Evolutionary conservation across 805 yeast genomes (phyloP).

Genomic region (Ogataea corticis): DNA sequence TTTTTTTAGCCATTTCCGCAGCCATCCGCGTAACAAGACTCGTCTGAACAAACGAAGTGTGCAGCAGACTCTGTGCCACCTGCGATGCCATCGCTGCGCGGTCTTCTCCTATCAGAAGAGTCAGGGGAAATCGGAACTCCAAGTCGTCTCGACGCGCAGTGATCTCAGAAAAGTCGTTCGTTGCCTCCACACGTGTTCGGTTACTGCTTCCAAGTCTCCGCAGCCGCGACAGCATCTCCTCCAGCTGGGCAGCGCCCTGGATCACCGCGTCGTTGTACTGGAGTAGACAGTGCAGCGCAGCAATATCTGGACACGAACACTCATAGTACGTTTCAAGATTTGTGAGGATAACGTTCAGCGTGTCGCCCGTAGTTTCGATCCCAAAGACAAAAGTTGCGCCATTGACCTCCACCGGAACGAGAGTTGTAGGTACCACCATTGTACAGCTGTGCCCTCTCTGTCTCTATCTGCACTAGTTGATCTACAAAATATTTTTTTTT

Average conservation of each 20-base stretch:
- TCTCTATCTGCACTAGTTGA: not conserved
- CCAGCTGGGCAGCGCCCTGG: slow-evolving; percentile 7
- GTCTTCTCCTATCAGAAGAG: not conserved
- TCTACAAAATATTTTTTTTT: too few species aligned
- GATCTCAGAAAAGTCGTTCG: not conserved
- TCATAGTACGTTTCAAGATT: slow-evolving; percentile 7
- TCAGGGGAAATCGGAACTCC: slow-evolving; percentile 16
- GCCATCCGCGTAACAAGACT: slow-evolving; percentile 10
- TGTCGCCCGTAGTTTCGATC: not conserved
- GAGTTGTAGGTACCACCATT: not conserved
- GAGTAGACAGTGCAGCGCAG: slow-evolving; percentile 9
- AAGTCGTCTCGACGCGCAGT: slow-evolving; percentile 4
- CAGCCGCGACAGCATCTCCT: slow-evolving; percentile 3
- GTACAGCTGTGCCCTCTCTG: too few species aligned
- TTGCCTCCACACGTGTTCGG: not conserved
- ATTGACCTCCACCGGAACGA: not conserved
- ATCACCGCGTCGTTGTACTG: slow-evolving; percentile 12
- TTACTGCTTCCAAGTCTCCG: not conserved
- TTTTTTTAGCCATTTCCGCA: slow-evolving; percentile 20
- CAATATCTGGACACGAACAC: slow-evolving; percentile 2
- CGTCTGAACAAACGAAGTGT: slow-evolving; percentile 14
- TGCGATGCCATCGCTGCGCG: not conserved
- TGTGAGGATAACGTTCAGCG: slow-evolving; percentile 6
- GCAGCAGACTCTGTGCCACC: slow-evolving; percentile 9
- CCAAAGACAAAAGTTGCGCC: slow-evolving; percentile 3